Evolutionary conservation across 352 stramenopile genomes (phyloP).

Genomic region (Pythium apleroticum): DNA sequence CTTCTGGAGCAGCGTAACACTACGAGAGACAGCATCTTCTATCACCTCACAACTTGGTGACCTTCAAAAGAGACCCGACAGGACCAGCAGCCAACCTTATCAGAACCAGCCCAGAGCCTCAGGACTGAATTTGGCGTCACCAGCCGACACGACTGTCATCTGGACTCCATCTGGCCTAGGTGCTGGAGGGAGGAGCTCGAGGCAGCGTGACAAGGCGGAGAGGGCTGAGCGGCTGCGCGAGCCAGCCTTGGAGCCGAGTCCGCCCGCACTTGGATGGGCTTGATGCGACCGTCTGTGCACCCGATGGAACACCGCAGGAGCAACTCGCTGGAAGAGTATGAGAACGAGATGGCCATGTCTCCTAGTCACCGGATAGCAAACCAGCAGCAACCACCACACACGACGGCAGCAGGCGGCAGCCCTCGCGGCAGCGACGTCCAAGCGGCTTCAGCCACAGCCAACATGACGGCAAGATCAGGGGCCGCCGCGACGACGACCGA

Average conservation of each 20-base stretch:
- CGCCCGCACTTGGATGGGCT: slow-evolving; percentile 34
- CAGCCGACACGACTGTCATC: too few relatives aligned
- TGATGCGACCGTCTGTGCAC: slow-evolving; percentile 67
- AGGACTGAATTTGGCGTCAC: neutral
- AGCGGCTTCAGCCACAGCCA: slow-evolving; percentile 14
- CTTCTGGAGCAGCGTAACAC: slow-evolving; percentile 11
- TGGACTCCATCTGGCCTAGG: slow-evolving; percentile 3
- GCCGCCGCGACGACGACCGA: slow-evolving; percentile 24
- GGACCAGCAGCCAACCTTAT: neutral
- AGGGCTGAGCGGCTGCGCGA: neutral
- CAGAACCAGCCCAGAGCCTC: neutral
- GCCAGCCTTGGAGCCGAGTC: slow-evolving; percentile 24
- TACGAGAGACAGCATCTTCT: neutral
- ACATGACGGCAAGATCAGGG: slow-evolving; percentile 6
- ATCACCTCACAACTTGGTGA: neutral
- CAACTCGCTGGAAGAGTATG: slow-evolving; percentile 26
- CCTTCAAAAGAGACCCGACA: neutral
- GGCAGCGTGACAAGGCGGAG: neutral
- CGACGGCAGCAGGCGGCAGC: slow-evolving; percentile 8
- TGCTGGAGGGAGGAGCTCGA: slow-evolving; percentile 9
- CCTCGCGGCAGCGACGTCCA: slow-evolving; percentile 20
- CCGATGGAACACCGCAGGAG: slow-evolving; percentile 46
- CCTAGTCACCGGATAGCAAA: slow-evolving; percentile 32
- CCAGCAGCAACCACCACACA: slow-evolving; percentile 24
- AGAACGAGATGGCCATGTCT: slow-evolving; percentile 27